Conservation (phyloP, 163 green algal genomes). For the Prototheca stagnorum region DNA sequence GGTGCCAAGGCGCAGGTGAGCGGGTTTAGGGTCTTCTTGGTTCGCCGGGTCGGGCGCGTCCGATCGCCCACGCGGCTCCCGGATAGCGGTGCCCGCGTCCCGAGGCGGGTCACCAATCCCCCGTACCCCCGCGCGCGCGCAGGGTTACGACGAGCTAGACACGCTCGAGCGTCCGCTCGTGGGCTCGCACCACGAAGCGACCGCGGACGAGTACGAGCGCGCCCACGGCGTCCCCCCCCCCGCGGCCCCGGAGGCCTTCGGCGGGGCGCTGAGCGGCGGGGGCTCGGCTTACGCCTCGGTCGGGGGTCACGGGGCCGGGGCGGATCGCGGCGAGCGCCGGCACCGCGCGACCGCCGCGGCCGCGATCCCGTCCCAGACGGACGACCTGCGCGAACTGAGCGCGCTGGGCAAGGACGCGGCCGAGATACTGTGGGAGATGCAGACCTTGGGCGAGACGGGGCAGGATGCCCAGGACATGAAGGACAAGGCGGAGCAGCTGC, state of each 20-base stretch:
- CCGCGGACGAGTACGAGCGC: slow-evolving; percentile 12
- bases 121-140: not conserved
- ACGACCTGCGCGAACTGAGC: slow-evolving; percentile 26
- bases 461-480: slow-evolving; percentile 25
- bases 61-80: too few relatives aligned
- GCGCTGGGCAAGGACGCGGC: slow-evolving; percentile 25
- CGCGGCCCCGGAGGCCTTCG: too few relatives aligned
- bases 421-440: slow-evolving; percentile 40
- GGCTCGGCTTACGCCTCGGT: too few relatives aligned
- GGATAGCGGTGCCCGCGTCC: too few relatives aligned
- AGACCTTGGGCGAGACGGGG: slow-evolving; percentile 26
- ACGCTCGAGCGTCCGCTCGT: slow-evolving; percentile 31
- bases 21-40: not conserved
- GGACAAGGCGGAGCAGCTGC: slow-evolving; percentile 25
- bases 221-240: slow-evolving; percentile 8
- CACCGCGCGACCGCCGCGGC: not conserved
- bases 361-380: slow-evolving; percentile 4
- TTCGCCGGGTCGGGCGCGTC: too few relatives aligned
- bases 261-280: too few relatives aligned
- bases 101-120: not conserved
- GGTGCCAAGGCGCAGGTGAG: slow-evolving; percentile 9
- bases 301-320: too few relatives aligned
- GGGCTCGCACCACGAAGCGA: slow-evolving; percentile 5
- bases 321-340: not conserved
- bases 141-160: slow-evolving; percentile 35